Conservation (phyloP, 129 eudicot species). For the Lonicera japonica region DNA sequence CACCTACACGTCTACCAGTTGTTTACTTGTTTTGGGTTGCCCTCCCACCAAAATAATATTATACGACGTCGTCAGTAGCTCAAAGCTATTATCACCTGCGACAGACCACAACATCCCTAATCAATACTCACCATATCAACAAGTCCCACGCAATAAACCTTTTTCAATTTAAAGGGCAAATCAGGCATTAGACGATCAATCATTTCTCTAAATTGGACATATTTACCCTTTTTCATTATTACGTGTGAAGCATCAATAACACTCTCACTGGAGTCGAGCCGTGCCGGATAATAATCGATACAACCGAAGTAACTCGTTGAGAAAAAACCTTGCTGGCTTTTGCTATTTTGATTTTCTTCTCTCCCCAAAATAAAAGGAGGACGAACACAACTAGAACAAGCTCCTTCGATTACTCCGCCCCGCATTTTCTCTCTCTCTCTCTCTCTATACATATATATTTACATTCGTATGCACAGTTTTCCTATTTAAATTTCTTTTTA, state of each 20-base stretch:
- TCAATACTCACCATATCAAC: not conserved
- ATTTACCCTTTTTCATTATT: not conserved
- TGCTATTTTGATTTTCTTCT: not conserved
- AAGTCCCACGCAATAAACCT: not conserved
- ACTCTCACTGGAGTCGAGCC: not conserved
- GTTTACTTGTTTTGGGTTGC: not conserved
- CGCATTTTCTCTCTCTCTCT: not conserved
- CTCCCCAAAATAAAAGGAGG: not conserved
- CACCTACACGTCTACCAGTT: not conserved
- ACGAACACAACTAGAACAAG: slow-evolving; percentile 8
- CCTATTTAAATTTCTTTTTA: not conserved
- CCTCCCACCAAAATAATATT: not conserved
- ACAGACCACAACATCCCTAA: not conserved
- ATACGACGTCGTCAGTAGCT: no score
- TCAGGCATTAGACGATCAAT: not conserved
- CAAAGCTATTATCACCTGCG: no score
- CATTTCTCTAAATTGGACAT: not conserved
- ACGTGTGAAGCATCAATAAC: not conserved
- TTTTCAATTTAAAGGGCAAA: not conserved
- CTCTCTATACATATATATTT: not conserved
- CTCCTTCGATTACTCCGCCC: slow-evolving; percentile 14
- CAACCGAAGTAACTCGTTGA: not conserved
- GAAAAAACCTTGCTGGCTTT: no score
- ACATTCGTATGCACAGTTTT: not conserved
- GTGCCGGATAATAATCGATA: not conserved